Evolutionary conservation across 2,329 filamentous ascomycete species (phyloP), one percentile per base, ranked within the genome.

Genomic region (Stagonosporopsis tanaceti): DNA sequence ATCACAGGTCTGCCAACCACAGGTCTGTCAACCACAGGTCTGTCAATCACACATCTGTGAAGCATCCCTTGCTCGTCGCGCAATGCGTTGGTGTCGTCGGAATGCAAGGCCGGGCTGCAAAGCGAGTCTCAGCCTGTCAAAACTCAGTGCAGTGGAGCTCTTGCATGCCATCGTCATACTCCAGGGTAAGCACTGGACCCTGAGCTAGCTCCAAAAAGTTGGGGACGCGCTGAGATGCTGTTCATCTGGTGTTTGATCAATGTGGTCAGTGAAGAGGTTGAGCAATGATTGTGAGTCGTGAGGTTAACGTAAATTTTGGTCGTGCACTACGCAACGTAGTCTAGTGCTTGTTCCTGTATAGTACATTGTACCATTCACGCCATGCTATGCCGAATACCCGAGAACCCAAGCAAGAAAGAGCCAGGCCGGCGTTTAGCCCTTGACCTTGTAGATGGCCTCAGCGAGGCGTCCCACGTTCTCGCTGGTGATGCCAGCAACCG

Each of bases 371-470:
- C 47, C 53, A 50, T 59, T 48, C 58, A 68, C 48, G 60, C 62
- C 54, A 50, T 61, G 61, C 54, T 57, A 65, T 64, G 56, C 53
- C 59, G 42, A 53, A 57, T 46, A 55, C 41, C 56, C 50, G 56
- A 50, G 40, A 54, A 54, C 28, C 34, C 2, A 53, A 53, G 28
- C 50, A 44, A 32, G 39, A 57, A 57, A 53, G 48, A 35, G 44
- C 22, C 38, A 30, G 22, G n/a, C 17, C 27, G 35, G 24, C 32
- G 30, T 60, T 64, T 78, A 82, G 63, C 89, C 89, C 79, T 89
- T 93, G 76, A 95, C 86, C 81, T 92, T 91, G 84, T 87, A 92
- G 79, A 95, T 94, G 74, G 89, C 85, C 83, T 94, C 88, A 59
- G 91, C 91, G 61, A 95, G 86, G 65, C 90, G 88, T 71, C 88